phyloP scores from a whole-genome alignment of 371 early-diverging fungal genomes.

The Capniomyces stellatus region DNA sequence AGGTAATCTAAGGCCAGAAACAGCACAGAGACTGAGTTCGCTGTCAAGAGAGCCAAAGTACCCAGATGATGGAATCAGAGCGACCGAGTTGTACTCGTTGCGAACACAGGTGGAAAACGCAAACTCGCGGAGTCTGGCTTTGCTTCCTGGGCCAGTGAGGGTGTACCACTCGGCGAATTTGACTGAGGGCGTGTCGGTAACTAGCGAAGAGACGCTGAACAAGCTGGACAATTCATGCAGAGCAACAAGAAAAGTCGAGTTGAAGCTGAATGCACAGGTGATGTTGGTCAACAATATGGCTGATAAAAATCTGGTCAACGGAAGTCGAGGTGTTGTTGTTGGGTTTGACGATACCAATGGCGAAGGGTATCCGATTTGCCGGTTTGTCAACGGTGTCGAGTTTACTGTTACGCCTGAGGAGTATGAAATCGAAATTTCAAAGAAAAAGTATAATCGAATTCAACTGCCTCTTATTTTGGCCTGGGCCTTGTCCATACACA shows the following conservation, averaged over 20 bases:
- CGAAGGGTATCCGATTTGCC: slow-evolving; percentile 32
- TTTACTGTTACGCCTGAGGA: slow-evolving; percentile 33
- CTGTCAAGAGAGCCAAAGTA: slow-evolving; percentile 33
- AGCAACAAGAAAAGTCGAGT: slow-evolving; percentile 33
- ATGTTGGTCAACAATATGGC: slow-evolving; percentile 67
- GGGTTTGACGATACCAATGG: slow-evolving; percentile 28
- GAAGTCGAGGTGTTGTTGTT: slow-evolving; percentile 54
- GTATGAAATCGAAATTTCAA: slow-evolving; percentile 35
- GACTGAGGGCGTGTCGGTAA: slow-evolving; percentile 1
- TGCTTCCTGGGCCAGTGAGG: slow-evolving; percentile 27
- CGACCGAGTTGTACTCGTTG: slow-evolving; percentile 63
- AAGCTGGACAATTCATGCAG: slow-evolving; percentile 28
- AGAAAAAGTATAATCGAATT: slow-evolving; percentile 13
- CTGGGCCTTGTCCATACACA: slow-evolving; percentile 66
- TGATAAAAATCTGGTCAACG: slow-evolving; percentile 53
- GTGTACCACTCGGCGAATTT: slow-evolving; percentile 6
- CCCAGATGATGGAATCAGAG: slow-evolving; percentile 35
- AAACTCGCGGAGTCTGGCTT: slow-evolving; percentile 33
- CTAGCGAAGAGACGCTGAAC: slow-evolving; percentile 18
- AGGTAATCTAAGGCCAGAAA: slow-evolving; percentile 32
- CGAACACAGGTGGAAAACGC: slow-evolving; percentile 49
- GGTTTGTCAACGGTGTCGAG: slow-evolving; percentile 32
- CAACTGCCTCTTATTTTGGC: slow-evolving; percentile 32
- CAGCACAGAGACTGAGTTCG: slow-evolving; percentile 26
- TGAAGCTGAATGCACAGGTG: slow-evolving; percentile 69